Conservation (phyloP, 345 rosid genomes). For the Populus tremula region DNA sequence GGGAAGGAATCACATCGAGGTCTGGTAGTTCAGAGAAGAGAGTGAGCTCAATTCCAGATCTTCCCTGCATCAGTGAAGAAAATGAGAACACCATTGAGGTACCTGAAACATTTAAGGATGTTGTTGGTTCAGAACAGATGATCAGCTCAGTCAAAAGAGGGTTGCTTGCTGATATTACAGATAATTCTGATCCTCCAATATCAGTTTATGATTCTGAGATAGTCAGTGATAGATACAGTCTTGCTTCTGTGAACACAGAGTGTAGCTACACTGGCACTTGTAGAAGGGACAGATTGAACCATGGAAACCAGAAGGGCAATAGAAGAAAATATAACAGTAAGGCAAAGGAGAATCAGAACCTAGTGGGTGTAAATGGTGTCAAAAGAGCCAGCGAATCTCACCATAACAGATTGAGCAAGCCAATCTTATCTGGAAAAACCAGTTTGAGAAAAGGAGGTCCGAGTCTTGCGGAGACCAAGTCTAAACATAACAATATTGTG, state of each 20-base stretch:
- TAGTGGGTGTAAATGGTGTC: slow-evolving; percentile 28
- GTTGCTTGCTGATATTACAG: slow-evolving; percentile 54
- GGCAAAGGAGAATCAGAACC: slow-evolving; percentile 43
- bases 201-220: slow-evolving; percentile 45
- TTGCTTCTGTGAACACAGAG: slow-evolving; percentile 60
- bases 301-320: slow-evolving; percentile 36
- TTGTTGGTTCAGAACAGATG: slow-evolving; percentile 23
- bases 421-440: slow-evolving; percentile 53
- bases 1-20: slow-evolving; percentile 59
- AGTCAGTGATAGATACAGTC: slow-evolving; percentile 52
- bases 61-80: slow-evolving; percentile 84
- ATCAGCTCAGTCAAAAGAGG: slow-evolving; percentile 43
- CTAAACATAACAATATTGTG: slow-evolving; percentile 68
- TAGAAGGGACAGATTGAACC: slow-evolving; percentile 42
- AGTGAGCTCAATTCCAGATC: slow-evolving; percentile 68
- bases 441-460: slow-evolving; percentile 43
- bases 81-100: slow-evolving; percentile 56
- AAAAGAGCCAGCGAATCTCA: slow-evolving; percentile 42
- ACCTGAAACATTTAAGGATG: slow-evolving; percentile 40
- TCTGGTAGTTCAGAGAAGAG: slow-evolving; percentile 70
- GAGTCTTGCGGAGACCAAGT: slow-evolving; percentile 40
- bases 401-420: slow-evolving; percentile 50
- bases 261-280: slow-evolving; percentile 46
- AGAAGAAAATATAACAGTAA: slow-evolving; percentile 45
- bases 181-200: slow-evolving; percentile 39